These are phyloP conservation scores for Naganishia sp. DNA, from an alignment of 1,284 basidiomycete genomes.

Conservation along the genomic window DNA sequence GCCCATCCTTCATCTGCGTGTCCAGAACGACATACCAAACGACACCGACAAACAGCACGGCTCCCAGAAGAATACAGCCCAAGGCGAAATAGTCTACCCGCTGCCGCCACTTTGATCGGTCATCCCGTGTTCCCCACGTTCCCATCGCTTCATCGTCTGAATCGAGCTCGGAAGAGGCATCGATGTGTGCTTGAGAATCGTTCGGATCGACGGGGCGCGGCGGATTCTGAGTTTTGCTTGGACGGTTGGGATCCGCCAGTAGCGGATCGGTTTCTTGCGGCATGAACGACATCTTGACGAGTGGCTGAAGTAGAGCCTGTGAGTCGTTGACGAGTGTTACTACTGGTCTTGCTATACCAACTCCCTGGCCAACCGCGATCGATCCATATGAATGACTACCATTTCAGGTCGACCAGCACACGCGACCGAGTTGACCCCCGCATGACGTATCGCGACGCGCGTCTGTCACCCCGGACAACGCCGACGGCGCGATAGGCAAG, in stretches of 20 bases:
- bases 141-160: slow-evolving; percentile 32
- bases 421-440: not conserved
- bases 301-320: not conserved
- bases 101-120: slow-evolving; percentile 10
- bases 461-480: slow-evolving; percentile 2
- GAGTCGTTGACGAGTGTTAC: not conserved
- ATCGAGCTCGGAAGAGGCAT: slow-evolving; percentile 26
- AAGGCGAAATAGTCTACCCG: slow-evolving; percentile 23
- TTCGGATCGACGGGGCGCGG: slow-evolving; percentile 25
- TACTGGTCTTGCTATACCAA: not conserved
- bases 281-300: slow-evolving; percentile 27
- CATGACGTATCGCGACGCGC: slow-evolving; percentile 26
- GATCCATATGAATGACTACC: too few relatives aligned
- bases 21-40: slow-evolving; percentile 44
- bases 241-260: slow-evolving; percentile 28
- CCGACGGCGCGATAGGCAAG: slow-evolving; percentile 16
- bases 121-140: slow-evolving; percentile 25
- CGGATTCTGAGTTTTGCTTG: slow-evolving; percentile 23
- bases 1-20: slow-evolving; percentile 34
- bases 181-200: slow-evolving; percentile 13
- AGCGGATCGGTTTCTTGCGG: slow-evolving; percentile 33
- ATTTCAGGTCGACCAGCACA: not conserved
- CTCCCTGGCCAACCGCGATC: too few relatives aligned
- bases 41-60: slow-evolving; percentile 42
- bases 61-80: slow-evolving; percentile 18